phyloP scores from a whole-genome alignment of 495 filamentous ascomycete genomes.

The Neurospora sp. region DNA sequence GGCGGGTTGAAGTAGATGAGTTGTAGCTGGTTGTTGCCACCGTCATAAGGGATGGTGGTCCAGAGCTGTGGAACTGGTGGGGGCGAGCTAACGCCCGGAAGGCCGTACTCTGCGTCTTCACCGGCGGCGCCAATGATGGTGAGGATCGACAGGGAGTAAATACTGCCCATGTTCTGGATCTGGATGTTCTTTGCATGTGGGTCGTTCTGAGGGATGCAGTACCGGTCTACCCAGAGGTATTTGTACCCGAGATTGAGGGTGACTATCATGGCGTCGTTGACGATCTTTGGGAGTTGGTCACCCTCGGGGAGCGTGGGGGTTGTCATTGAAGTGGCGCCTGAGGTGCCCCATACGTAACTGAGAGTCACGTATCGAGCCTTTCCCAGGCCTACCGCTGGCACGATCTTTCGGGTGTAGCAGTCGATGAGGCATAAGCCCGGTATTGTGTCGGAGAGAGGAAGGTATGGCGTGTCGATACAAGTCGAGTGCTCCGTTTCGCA shows the following conservation, averaged over 20 bases:
- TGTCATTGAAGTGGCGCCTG: not conserved
- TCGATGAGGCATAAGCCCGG: not conserved
- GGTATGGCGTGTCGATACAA: not conserved
- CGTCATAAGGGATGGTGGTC: not conserved
- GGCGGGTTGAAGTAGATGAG: not conserved
- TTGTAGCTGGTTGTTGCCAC: not conserved
- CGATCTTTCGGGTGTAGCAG: not conserved
- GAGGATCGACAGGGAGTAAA: conserved; percentile 14
- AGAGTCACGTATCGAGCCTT: not conserved
- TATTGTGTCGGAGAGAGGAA: not conserved
- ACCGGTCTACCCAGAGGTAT: not conserved
- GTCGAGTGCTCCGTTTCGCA: not conserved
- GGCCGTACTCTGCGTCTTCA: conserved; percentile 13
- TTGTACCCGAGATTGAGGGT: not conserved
- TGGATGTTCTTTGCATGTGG: conserved; percentile 12
- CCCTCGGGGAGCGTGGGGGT: not conserved
- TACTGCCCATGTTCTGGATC: conserved; percentile 18
- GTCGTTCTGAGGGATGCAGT: conserved; percentile 16
- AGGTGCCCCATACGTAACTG: not conserved
- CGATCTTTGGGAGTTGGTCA: not conserved
- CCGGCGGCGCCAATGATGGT: conserved; percentile 24
- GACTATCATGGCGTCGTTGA: not conserved
- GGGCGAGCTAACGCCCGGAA: conserved; percentile 17
- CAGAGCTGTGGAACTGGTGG: conserved; percentile 1
- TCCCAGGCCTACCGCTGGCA: not conserved